Conservation (phyloP, 257 asterid species). For the Jacaranda mimosifolia region DNA sequence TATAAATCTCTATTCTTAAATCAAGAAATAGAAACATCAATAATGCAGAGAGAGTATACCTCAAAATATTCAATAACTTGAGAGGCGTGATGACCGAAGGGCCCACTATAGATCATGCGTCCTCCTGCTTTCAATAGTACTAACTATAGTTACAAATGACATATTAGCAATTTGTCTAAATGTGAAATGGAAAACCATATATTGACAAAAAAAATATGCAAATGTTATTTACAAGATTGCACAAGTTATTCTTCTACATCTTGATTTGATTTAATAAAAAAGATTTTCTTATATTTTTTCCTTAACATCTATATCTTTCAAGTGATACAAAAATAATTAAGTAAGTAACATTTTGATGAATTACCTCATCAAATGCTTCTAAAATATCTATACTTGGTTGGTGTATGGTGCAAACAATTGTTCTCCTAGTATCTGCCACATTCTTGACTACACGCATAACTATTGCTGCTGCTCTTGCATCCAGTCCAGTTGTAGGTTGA, state of each 20-base stretch:
- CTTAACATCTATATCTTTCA: not conserved
- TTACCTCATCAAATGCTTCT: slow-evolving; percentile 49
- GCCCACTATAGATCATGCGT: not conserved
- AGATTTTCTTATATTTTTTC: not conserved
- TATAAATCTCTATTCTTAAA: not conserved
- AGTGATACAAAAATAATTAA: not conserved
- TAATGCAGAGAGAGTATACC: not conserved
- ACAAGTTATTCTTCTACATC: not conserved
- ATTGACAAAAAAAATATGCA: no score
- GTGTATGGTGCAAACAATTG: slow-evolving; percentile 48
- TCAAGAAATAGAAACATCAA: not conserved
- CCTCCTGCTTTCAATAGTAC: slow-evolving; percentile 3
- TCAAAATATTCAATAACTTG: slow-evolving; percentile 1
- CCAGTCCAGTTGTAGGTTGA: slow-evolving; percentile 45
- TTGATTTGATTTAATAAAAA: not conserved
- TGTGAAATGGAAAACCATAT: not conserved
- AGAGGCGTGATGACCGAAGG: not conserved
- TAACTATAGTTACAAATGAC: not conserved
- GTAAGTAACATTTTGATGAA: not conserved
- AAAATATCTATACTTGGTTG: slow-evolving; percentile 48
- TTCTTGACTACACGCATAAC: slow-evolving; percentile 46
- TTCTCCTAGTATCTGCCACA: slow-evolving; percentile 45
- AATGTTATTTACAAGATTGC: no score
- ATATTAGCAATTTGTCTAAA: not conserved
- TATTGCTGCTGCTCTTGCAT: slow-evolving; percentile 49